Evolutionary conservation across 345 rosid species (phyloP).

Genomic region (Atalantia buxifolia): DNA sequence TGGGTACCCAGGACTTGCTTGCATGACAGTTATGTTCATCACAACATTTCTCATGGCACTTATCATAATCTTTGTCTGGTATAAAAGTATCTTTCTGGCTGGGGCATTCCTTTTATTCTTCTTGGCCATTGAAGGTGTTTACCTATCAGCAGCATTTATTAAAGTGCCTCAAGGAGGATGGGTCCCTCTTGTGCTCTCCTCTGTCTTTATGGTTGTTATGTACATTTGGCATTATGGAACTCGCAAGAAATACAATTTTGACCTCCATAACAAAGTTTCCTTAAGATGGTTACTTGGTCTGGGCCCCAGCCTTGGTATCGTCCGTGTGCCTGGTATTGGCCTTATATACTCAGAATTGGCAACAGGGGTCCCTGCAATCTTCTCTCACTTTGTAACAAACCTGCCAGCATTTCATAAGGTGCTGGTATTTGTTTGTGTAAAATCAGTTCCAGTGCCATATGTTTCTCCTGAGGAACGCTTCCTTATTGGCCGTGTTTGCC

Average conservation of each 20-base stretch:
- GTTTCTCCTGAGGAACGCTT: conserved; percentile 91
- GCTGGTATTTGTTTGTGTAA: conserved; percentile 87
- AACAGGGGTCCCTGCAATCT: conserved; percentile 89
- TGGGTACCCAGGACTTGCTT: conserved; percentile 72
- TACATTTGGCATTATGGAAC: conserved; percentile 93
- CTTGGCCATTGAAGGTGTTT: conserved; percentile 72
- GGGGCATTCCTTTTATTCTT: conserved; percentile 59
- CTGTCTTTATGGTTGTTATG: conserved; percentile 69
- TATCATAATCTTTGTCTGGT: conserved; percentile 79
- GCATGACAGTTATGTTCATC: conserved; percentile 80
- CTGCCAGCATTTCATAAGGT: conserved; percentile 93
- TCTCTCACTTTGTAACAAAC: conserved; percentile 95
- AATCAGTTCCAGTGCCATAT: conserved; percentile 90
- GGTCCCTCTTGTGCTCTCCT: conserved; percentile 78
- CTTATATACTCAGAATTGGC: conserved; percentile 90
- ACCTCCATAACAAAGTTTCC: conserved; percentile 94
- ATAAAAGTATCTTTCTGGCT: conserved; percentile 51
- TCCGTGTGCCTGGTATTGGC: conserved; percentile 95
- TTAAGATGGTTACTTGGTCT: conserved; percentile 85
- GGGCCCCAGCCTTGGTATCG: conserved; percentile 96
- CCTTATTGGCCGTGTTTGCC: conserved; percentile 91
- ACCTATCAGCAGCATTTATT: conserved; percentile 76
- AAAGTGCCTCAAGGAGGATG: conserved; percentile 91
- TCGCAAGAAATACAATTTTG: conserved; percentile 83
- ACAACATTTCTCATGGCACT: conserved; percentile 93